Conservation (phyloP, 2,329 filamentous ascomycete species). For the Tolypocladium tropicale region DNA sequence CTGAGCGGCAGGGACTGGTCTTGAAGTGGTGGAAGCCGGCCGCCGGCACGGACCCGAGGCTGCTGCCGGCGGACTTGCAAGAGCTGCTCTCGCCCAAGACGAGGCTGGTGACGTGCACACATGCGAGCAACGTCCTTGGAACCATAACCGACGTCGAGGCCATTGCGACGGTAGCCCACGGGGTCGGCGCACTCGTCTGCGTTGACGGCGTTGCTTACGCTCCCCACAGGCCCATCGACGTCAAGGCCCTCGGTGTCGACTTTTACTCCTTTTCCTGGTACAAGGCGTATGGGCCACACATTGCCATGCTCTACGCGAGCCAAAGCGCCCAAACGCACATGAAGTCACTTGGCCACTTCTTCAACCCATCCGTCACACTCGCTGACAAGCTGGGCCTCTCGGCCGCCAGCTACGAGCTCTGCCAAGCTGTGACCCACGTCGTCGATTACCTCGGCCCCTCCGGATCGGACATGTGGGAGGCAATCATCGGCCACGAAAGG, state of each 20-base stretch:
- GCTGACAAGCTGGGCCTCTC: conserved; percentile 60
- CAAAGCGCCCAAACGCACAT: conserved; percentile 44
- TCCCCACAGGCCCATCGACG: conserved; percentile 61
- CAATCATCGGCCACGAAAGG: conserved; percentile 48
- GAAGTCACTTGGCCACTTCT: conserved; percentile 52
- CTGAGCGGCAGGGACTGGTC: conserved; percentile 45
- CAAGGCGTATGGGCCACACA: conserved; percentile 71
- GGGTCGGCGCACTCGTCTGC: conserved; percentile 45
- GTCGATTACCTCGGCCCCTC: conserved; percentile 46
- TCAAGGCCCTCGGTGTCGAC: conserved; percentile 58
- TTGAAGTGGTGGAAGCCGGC: conserved; percentile 61
- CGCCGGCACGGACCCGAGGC: conserved; percentile 42
- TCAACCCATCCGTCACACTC: conserved; percentile 50
- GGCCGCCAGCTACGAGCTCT: conserved; percentile 60
- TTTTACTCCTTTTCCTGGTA: conserved; percentile 78
- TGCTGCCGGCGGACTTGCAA: conserved; percentile 45
- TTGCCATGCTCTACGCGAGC: conserved; percentile 60
- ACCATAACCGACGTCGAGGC: conserved; percentile 49
- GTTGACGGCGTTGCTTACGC: conserved; percentile 72
- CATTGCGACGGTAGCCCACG: conserved; percentile 43
- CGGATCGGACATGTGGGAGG: conserved; percentile 31
- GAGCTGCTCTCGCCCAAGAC: conserved; percentile 53
- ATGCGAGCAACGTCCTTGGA: conserved; percentile 64
- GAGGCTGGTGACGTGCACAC: conserved; percentile 61
- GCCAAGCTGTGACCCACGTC: conserved; percentile 50